Conservation (phyloP, 1,284 basidiomycete species). For the Ganoderma leucocontextum region DNA sequence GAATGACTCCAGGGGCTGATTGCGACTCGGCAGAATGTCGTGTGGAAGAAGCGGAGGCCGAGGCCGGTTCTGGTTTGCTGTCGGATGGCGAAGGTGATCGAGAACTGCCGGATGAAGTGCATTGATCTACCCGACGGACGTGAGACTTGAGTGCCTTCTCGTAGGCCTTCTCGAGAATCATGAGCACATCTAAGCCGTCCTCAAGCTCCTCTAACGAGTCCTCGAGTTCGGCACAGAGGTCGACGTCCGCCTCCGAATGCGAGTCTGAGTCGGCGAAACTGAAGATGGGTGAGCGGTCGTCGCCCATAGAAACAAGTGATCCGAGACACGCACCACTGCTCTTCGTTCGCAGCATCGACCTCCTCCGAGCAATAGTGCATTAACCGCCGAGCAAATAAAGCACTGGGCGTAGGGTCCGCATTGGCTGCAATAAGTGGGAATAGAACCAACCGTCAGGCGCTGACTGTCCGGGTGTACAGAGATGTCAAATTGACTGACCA, state of each 20-base stretch:
- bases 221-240: slow-evolving; percentile 50
- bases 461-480: not conserved
- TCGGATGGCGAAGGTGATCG: slow-evolving; percentile 28
- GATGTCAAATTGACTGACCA: slow-evolving; percentile 37
- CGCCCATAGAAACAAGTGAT: not conserved
- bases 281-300: slow-evolving; percentile 7
- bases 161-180: slow-evolving; percentile 72
- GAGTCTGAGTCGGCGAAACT: slow-evolving; percentile 21
- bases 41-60: slow-evolving; percentile 20
- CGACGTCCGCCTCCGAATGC: slow-evolving; percentile 34
- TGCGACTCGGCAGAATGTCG: slow-evolving; percentile 18
- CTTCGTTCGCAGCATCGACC: slow-evolving; percentile 41
- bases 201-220: slow-evolving; percentile 66
- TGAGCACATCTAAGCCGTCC: slow-evolving; percentile 72
- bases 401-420: slow-evolving; percentile 62
- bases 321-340: slow-evolving; percentile 20
- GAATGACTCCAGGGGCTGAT: slow-evolving; percentile 35
- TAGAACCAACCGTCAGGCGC: slow-evolving; percentile 2
- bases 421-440: slow-evolving; percentile 25
- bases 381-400: slow-evolving; percentile 83
- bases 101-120: slow-evolving; percentile 20
- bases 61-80: slow-evolving; percentile 16
- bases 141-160: slow-evolving; percentile 69
- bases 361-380: slow-evolving; percentile 86
- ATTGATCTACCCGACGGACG: slow-evolving; percentile 45